Conservation (phyloP, 306 rosid genomes). For the Inga laurina region DNA sequence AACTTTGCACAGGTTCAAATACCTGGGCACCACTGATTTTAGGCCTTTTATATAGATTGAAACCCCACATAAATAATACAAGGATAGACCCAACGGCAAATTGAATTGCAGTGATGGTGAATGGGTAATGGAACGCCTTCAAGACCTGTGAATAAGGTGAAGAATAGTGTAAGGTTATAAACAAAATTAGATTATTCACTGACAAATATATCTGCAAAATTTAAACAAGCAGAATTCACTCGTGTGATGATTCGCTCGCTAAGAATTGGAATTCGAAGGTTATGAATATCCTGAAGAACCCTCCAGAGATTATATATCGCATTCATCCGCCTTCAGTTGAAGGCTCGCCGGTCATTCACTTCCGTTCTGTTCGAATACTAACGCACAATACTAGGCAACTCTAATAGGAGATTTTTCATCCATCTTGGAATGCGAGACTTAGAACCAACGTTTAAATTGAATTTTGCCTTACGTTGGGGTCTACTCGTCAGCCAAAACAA, state of each 20-base stretch:
- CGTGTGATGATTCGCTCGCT: background rate
- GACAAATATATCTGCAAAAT: background rate
- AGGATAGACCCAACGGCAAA: slow-evolving; percentile 72
- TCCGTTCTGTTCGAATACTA: background rate
- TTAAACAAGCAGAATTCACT: background rate
- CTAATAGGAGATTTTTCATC: background rate
- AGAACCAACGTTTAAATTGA: background rate
- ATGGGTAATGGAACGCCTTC: slow-evolving; percentile 72
- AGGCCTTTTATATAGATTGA: slow-evolving; percentile 79
- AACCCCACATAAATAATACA: slow-evolving; percentile 77
- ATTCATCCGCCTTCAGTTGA: background rate
- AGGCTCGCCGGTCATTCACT: background rate
- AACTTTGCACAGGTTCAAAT: background rate
- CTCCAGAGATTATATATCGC: background rate
- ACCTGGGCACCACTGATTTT: slow-evolving; percentile 75
- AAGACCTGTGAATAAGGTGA: slow-evolving; percentile 61
- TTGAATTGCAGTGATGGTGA: slow-evolving; percentile 69
- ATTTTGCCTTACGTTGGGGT: background rate
- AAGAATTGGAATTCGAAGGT: background rate
- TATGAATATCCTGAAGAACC: background rate
- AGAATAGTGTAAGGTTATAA: background rate
- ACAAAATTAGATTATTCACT: background rate
- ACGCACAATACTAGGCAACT: background rate
- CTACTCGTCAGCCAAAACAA: background rate
- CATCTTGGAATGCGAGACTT: background rate